A percentile compares a stretch with the other conserved stretches of the same genome.
phyloP scores from a whole-genome alignment of 139 green algal species.

The Gonium pectorale region DNA sequence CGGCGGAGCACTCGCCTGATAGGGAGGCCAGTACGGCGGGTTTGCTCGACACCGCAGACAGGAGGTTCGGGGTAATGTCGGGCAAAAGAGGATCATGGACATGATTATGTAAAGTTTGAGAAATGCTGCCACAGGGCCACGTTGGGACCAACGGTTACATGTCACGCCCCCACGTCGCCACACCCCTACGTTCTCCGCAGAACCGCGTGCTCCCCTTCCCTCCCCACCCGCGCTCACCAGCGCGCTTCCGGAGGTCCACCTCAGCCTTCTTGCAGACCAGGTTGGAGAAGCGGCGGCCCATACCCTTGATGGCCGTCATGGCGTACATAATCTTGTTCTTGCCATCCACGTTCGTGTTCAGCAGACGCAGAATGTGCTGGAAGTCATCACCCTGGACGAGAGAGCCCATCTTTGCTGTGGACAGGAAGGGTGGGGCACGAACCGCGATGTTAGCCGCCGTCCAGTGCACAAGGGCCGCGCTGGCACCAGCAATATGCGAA shows the following conservation, averaged over 20 bases:
- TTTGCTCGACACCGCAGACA: too few species aligned
- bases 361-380: conserved; percentile 99
- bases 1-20: conserved; percentile 92
- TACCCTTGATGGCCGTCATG: conserved; percentile 95
- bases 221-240: conserved; percentile 58
- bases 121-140: too few species aligned
- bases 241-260: conserved; percentile 93
- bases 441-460: neutral
- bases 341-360: conserved; percentile 99
- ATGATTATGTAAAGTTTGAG: too few species aligned
- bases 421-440: neutral
- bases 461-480: neutral
- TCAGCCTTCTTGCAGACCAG: conserved; percentile 99
- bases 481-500: neutral
- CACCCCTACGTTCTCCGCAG: too few species aligned
- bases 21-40: too few species aligned
- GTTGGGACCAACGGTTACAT: too few species aligned
- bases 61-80: too few species aligned
- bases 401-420: conserved; percentile 65
- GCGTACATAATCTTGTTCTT: conserved; percentile 98
- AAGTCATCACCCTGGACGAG: conserved; percentile 87
- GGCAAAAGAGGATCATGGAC: too few species aligned
- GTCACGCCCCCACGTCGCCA: too few species aligned
- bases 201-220: too few species aligned
- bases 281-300: conserved; percentile 95